Evolutionary conservation across 306 rosid species (phyloP).

Genomic region (Neltuma alba): DNA sequence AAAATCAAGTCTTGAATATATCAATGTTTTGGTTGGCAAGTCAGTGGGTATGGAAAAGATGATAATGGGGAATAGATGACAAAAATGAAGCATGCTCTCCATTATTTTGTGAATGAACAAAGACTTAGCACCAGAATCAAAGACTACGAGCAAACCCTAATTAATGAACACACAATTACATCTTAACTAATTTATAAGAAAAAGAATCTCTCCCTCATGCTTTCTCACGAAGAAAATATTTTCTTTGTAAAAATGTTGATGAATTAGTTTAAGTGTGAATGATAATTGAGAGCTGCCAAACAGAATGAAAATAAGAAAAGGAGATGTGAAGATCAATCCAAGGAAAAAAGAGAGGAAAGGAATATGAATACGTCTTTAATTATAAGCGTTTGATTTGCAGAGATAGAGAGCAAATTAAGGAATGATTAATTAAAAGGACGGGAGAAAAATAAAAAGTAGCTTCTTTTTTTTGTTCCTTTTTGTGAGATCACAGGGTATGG

Average conservation of each 20-base stretch:
- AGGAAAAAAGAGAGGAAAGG: background rate
- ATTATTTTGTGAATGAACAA: constrained; percentile 39
- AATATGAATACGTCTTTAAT: constrained; percentile 11
- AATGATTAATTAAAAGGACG: constrained; percentile 22
- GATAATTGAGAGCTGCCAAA: background rate
- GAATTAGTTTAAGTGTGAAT: background rate
- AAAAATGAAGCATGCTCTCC: constrained; percentile 38
- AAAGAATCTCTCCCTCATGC: background rate
- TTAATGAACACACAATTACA: background rate
- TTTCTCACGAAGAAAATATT: background rate
- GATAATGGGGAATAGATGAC: constrained; percentile 21
- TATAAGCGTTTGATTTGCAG: constrained; percentile 29
- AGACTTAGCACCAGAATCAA: constrained; percentile 44
- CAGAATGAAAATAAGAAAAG: constrained; percentile 29
- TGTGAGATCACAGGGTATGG: constrained; percentile 1
- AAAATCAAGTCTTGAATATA: no score
- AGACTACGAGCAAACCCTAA: constrained; percentile 29
- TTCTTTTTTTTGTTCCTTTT: constrained; percentile 35
- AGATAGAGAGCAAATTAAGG: background rate
- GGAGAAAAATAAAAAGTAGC: constrained; percentile 9
- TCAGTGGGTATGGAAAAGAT: background rate
- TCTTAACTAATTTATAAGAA: background rate
- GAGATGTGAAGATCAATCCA: constrained; percentile 33
- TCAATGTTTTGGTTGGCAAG: no score
- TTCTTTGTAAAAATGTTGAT: background rate